Conservation (phyloP, 2,329 filamentous ascomycete genomes). For the Tolypocladium amazonense region DNA sequence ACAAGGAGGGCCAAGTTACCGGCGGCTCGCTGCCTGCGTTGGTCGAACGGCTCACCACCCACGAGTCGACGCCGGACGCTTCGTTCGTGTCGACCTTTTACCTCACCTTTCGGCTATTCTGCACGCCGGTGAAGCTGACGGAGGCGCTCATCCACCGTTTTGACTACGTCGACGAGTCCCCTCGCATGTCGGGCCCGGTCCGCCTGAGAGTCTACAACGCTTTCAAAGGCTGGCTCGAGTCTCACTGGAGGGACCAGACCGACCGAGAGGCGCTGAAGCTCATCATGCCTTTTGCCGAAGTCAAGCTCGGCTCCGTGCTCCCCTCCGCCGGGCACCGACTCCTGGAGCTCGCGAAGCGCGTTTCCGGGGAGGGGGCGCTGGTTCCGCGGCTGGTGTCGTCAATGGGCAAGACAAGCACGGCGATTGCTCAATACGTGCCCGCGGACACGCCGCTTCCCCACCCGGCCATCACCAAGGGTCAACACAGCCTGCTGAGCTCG, state of each 20-base stretch:
- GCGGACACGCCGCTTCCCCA: constrained; percentile 62
- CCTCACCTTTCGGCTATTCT: constrained; percentile 90
- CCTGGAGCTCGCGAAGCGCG: constrained; percentile 67
- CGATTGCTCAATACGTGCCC: constrained; percentile 58
- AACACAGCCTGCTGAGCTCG: constrained; percentile 58
- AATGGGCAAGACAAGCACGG: constrained; percentile 78
- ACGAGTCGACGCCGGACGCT: constrained; percentile 84
- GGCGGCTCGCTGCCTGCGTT: constrained; percentile 84
- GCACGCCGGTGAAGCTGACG: constrained; percentile 67
- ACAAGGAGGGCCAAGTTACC: constrained; percentile 90
- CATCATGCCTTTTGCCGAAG: constrained; percentile 72
- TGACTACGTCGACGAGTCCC: constrained; percentile 76
- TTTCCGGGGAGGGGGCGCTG: constrained; percentile 61
- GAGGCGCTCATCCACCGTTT: constrained; percentile 82
- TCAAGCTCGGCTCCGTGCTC: constrained; percentile 55
- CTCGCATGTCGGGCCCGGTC: constrained; percentile 65
- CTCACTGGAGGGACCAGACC: constrained; percentile 78
- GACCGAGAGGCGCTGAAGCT: constrained; percentile 66
- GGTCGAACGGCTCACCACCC: constrained; percentile 87
- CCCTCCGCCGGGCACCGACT: constrained; percentile 74
- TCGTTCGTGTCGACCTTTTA: constrained; percentile 93
- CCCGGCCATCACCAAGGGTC: constrained; percentile 63
- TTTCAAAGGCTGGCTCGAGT: constrained; percentile 95
- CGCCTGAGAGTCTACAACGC: constrained; percentile 89
- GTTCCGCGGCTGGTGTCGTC: constrained; percentile 77